Base-by-base conservation (phyloP, 2,329 filamentous ascomycete species). In the Colletotrichum viniferum region DNA sequence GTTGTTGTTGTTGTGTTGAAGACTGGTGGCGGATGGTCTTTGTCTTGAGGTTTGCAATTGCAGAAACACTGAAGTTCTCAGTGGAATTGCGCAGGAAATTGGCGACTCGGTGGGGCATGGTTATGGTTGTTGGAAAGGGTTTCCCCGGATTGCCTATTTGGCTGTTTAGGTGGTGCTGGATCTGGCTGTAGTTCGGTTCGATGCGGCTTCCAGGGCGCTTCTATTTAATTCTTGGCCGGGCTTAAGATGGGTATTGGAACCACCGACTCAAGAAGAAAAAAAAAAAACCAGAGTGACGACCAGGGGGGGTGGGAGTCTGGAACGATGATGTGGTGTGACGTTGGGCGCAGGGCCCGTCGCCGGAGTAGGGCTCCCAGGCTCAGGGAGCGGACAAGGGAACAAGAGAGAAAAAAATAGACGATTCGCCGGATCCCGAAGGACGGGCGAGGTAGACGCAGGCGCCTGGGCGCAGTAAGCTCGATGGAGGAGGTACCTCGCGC, bases 61-160 rank as follows among this genome's bases (percentile, higher is more conserved):
- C 74, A 4, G 76, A 69, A 38, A 71, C 69, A 56, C 68, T 74
- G 60, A 77, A 77, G 82, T 85, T 87, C 81, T 90, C 89, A 77
- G 89, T 88, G n/a, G 90, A 89, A 77, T 86, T 87, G 78, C 89
- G 88, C 78, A 92, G 86, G 83, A 92, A 91, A 81, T 87, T 89
- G 81, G 88, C 85, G 77, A 92, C 90, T 76, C 88, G 85, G 84
- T 91, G 89, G 80, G 90, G 90, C 90, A 92, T 92, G 69, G 80
- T 85, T 58, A 62, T 69, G 66, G 32, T 64, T 58, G 56, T 36
- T 58, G 48, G 9, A 34, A 43, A 52, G 43, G 36, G 62, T 69
- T 73, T 70, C 55, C 67, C 65, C 67, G 64, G 75, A 76, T 71
- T 43, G 38, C 38, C 38, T 77, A 63, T 61, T 28, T 38, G 16